phyloP scores from a whole-genome alignment of 2,329 filamentous ascomycete genomes.

The Septoria petroselini region DNA sequence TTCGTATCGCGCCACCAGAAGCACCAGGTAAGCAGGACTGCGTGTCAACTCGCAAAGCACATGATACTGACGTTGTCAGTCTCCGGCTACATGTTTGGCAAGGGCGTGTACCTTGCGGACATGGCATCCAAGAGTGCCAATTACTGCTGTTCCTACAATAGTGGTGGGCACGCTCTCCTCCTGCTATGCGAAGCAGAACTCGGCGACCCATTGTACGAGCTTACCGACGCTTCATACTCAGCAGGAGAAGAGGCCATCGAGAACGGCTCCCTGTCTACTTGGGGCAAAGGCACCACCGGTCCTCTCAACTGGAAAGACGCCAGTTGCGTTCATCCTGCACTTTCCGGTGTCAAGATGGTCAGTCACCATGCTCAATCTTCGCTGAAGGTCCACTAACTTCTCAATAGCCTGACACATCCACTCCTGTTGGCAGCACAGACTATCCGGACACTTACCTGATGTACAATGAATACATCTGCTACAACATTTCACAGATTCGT shows the following conservation, averaged over 20 bases:
- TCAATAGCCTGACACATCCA: constrained; percentile 28
- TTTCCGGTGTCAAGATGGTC: constrained; percentile 71
- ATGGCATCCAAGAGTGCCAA: constrained; percentile 78
- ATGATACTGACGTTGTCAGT: neutral
- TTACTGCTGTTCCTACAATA: constrained; percentile 58
- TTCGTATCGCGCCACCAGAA: constrained; percentile 84
- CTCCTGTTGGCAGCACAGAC: constrained; percentile 19
- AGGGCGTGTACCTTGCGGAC: constrained; percentile 81
- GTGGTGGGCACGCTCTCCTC: constrained; percentile 65
- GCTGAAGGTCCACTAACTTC: too few species aligned
- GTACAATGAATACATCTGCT: constrained; percentile 74
- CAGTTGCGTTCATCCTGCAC: constrained; percentile 57
- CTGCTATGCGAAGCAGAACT: constrained; percentile 83
- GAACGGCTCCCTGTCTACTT: constrained; percentile 63
- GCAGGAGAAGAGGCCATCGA: constrained; percentile 63
- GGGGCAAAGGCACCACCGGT: constrained; percentile 63
- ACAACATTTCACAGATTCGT: constrained; percentile 66
- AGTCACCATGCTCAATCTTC: too few species aligned
- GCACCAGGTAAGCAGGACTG: constrained; percentile 57
- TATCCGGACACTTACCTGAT: constrained; percentile 47
- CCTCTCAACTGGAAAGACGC: constrained; percentile 76
- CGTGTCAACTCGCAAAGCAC: constrained; percentile 57
- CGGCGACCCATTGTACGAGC: constrained; percentile 68
- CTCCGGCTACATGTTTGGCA: constrained; percentile 67
- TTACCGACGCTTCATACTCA: constrained; percentile 56